Evolutionary conservation across 225 moss, liverwort and hornwort genomes (phyloP).

Genomic region (Climacium dendroides): DNA sequence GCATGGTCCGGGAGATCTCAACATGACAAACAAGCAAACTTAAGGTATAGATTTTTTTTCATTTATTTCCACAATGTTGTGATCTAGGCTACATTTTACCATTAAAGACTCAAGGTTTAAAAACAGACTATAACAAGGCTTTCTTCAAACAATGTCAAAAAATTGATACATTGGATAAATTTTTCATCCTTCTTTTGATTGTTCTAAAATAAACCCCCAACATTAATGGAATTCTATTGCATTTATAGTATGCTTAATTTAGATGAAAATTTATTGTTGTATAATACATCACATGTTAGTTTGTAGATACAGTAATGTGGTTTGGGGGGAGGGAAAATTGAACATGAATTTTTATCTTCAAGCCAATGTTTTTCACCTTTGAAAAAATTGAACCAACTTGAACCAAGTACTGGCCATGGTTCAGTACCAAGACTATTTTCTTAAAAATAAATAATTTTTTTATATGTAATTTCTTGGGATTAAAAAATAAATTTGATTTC

Average conservation of each 20-base stretch:
- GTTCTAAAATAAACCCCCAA: background rate
- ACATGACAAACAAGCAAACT: no score
- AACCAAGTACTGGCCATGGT: background rate
- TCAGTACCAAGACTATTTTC: background rate
- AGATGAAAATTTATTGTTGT: background rate
- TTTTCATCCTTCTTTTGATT: background rate
- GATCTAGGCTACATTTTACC: background rate
- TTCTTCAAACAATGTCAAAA: background rate
- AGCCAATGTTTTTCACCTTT: background rate
- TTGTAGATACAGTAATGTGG: no score
- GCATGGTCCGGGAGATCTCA: no score
- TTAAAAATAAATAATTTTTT: background rate
- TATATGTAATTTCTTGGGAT: background rate
- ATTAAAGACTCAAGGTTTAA: background rate
- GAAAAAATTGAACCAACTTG: background rate
- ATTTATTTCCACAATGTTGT: background rate
- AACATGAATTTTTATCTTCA: background rate
- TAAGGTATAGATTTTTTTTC: no score
- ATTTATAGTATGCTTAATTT: background rate
- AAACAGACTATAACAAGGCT: no score
- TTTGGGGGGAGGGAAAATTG: background rate
- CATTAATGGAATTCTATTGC: accelerated
- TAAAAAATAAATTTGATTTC: background rate
- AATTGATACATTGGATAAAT: background rate
- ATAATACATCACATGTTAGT: background rate